Evolutionary conservation across 208 protist genomes (phyloP).

Genomic region (Histomonas meleagridis): DNA sequence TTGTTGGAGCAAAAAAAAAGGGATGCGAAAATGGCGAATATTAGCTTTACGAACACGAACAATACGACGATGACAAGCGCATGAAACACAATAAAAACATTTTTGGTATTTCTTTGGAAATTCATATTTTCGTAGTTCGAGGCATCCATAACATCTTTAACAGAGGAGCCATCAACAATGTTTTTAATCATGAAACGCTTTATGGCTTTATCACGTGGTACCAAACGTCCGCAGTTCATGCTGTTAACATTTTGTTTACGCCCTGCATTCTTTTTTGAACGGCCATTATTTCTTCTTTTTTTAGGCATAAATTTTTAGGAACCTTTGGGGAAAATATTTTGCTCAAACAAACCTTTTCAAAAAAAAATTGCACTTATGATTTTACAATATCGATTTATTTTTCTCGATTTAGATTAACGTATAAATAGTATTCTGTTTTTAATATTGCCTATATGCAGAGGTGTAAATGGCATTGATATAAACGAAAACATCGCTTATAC

Average conservation of each 20-base stretch:
- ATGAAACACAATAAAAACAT: background rate
- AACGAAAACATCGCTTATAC: too few relatives aligned
- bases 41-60: background rate
- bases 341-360: too few relatives aligned
- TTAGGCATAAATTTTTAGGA: too few relatives aligned
- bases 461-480: too few relatives aligned
- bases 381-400: too few relatives aligned
- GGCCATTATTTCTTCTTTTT: slow-evolving; percentile 47
- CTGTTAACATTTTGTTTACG: slow-evolving; percentile 42
- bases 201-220: slow-evolving; percentile 50
- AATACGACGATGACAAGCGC: too few relatives aligned
- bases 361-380: too few relatives aligned
- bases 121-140: slow-evolving; percentile 36
- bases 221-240: slow-evolving; percentile 42
- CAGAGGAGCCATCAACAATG: slow-evolving; percentile 46
- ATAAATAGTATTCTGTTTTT: too few relatives aligned
- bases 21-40: background rate
- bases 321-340: too few relatives aligned
- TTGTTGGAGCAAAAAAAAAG: background rate
- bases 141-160: slow-evolving; percentile 42
- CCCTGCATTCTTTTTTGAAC: slow-evolving; percentile 41
- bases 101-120: background rate
- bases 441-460: too few relatives aligned
- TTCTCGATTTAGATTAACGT: too few relatives aligned
- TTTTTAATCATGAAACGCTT: slow-evolving; percentile 48